Evolutionary conservation across 768 basidiomycete genomes (phyloP), one percentile per base, ranked within the genome.

Genomic region (Ramaria sp.): DNA sequence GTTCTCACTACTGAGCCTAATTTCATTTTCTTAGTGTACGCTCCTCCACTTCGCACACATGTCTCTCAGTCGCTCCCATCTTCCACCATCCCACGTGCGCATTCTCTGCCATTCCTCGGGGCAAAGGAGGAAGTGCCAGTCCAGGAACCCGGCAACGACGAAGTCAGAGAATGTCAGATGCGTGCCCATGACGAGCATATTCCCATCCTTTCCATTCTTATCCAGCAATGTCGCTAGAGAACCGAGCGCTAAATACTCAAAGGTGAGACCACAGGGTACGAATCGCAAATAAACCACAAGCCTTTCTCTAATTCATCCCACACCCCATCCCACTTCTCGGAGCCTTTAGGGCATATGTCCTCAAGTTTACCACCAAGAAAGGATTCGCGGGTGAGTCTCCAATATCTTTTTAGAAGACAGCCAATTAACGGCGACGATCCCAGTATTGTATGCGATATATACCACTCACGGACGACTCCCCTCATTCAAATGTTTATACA

Each of bases 161-260:
- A 78, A 65, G 61, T 80, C 78, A 0, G 70, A 72, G 63, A 71
- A 79, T 0, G 66, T 69, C 9, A 70, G 60, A 12, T 59, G 61
- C 7, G 70, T 62, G 0, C 76, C 77, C 59, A 73, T 65, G 19
- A 78, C 58, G 54, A 69, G 76, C 24, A 17, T 20, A 7, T 66
- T 68, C 0, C 69, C 68, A 3, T 50, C 59, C 10, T 13, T 13
- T 12, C 53, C 68, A 37, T 63, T 61, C 38, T 63, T 66, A 54
- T 68, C 73, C 68, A 73, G 7, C 59, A 54, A 19, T 64, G 62
- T 3, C 69, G 53, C 19, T 49, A 57, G 17, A 6, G 48, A 24
- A 17, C 47, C 58, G 17, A 52, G 54, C 30, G 54, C 57, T 58
- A 64, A 55, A 12, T 60, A 31, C 27, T 17, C 2, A 20, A 10